Evolutionary conservation across 2,329 filamentous ascomycete species (phyloP).

Genomic region (Diplodia seriata): DNA sequence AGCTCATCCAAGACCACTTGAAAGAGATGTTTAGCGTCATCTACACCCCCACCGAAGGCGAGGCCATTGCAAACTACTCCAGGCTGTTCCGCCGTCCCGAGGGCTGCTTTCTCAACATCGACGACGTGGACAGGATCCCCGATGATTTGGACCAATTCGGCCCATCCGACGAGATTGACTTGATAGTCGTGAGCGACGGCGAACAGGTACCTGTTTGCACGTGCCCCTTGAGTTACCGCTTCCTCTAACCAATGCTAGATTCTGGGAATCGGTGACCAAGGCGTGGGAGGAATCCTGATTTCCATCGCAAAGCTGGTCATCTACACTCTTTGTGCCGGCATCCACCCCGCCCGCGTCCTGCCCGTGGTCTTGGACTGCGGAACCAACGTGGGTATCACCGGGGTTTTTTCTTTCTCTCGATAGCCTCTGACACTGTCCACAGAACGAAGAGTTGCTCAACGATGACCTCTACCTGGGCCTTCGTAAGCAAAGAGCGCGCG

Average conservation of each 20-base stretch:
- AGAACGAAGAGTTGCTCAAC: conserved; percentile 74
- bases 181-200: conserved; percentile 83
- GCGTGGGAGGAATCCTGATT: conserved; percentile 83
- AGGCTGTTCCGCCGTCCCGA: conserved; percentile 77
- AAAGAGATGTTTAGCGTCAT: conserved; percentile 91
- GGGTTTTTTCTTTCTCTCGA: conserved; percentile 9
- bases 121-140: conserved; percentile 70
- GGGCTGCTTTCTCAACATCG: conserved; percentile 81
- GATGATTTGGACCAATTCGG: conserved; percentile 73
- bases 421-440: neutral
- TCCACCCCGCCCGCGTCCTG: conserved; percentile 78
- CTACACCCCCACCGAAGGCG: conserved; percentile 88
- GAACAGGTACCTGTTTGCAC: conserved; percentile 51
- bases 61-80: conserved; percentile 86
- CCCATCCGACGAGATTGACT: conserved; percentile 76
- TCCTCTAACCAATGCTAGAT: conserved; percentile 65
- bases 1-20: conserved; percentile 78
- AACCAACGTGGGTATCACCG: conserved; percentile 63
- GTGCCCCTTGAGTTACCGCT: neutral
- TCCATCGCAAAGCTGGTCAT: conserved; percentile 83
- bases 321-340: conserved; percentile 84
- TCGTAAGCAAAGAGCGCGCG: conserved; percentile 68
- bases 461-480: conserved; percentile 84
- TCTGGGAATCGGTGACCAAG: conserved; percentile 87
- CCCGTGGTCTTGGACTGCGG: conserved; percentile 87